Base-by-base conservation (phyloP, 768 basidiomycete species). In the Suillus bovinus region DNA sequence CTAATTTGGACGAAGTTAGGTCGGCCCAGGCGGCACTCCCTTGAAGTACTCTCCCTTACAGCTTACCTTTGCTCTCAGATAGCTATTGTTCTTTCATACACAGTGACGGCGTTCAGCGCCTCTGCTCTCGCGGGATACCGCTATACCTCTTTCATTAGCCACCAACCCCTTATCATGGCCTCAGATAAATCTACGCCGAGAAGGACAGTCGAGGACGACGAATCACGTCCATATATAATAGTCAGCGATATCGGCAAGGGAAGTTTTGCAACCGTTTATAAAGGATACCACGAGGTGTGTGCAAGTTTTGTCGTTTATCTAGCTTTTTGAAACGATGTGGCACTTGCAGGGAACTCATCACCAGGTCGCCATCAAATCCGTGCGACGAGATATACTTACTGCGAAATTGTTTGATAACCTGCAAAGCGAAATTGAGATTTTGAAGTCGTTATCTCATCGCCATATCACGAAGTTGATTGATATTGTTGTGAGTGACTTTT, bases 401-500 rank as follows among this genome's bases (percentile, higher is more conserved):
- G 81, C 91, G 16, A 99, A 98, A 77, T 84, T 98, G 20, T 87
- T 98, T 62, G 96, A 99, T 79, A 99, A 98, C 72, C 85, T 99
- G n/a, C 94, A 97, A 74, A 92, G 91, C 68, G 97, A 99, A 81
- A 98, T 99, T 62, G 88, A 94, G 65, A 98, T 99, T 65, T 86
- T 99, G 69, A 99, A 98, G 79, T 88, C 89, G 1, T 84, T 98
- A 57, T 91, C 89, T 5, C 95, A 99, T 75, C 81, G 91, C 47
- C 94, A 99, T 77, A 92, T 99, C 58, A 98, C 97, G 9, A 88
- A 87, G 67, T 80, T 99, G 31, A 86, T 95, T 59, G 94, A 98
- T 72, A 96, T 98, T 66, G 87, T 98, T 64, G 95, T 97, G 73
- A 65, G 83, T 76, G 22, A 54, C 52, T 27, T 27, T 49, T 57